Percentiles rank a stretch among this genome's conserved stretches.
These are phyloP conservation scores for Nigrospora osmanthi DNA, from an alignment of 2,329 filamentous ascomycete genomes.

Conservation along the genomic window DNA sequence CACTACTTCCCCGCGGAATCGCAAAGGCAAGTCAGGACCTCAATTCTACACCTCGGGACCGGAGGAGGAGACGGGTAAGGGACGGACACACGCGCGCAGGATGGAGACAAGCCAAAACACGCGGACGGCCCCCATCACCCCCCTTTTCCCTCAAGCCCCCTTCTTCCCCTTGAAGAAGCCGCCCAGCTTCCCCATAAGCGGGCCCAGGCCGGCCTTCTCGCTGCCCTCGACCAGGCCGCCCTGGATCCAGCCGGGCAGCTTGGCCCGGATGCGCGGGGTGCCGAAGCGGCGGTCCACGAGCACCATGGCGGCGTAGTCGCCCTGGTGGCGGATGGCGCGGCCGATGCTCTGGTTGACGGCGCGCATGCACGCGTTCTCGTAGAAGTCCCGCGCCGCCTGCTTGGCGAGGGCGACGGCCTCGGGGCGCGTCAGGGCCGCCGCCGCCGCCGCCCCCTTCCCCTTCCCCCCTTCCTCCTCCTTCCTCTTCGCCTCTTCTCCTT, in stretches of 20 bases:
- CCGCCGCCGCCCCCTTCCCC: too few species aligned
- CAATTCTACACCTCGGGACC: too few species aligned
- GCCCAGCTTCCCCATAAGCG: slow-evolving; percentile 50
- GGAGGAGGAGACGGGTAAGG: too few species aligned
- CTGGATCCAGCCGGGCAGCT: slow-evolving; percentile 85
- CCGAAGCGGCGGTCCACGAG: slow-evolving; percentile 76
- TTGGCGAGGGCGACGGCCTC: slow-evolving; percentile 33
- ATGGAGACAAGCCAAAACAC: too few species aligned
- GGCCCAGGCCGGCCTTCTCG: slow-evolving; percentile 42
- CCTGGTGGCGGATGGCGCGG: slow-evolving; percentile 77
- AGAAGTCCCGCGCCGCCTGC: slow-evolving; percentile 66
- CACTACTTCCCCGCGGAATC: too few species aligned
- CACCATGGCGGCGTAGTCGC: slow-evolving; percentile 86
- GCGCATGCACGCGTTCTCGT: slow-evolving; percentile 93
- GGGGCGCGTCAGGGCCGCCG: slow-evolving; percentile 7
- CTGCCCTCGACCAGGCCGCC: slow-evolving; percentile 51
- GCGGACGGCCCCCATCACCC: too few species aligned
- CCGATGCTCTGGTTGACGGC: slow-evolving; percentile 97
- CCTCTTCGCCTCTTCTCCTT: too few species aligned
- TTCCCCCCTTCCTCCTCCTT: too few species aligned
- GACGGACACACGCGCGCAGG: too few species aligned
- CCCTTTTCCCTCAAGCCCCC: neutral
- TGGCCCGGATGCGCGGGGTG: slow-evolving; percentile 63
- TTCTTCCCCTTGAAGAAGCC: slow-evolving; percentile 51
- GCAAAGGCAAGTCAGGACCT: too few species aligned